These are phyloP conservation scores for Xerocomus potaroensis DNA, from an alignment of 768 basidiomycete genomes.

Conservation along the genomic window DNA sequence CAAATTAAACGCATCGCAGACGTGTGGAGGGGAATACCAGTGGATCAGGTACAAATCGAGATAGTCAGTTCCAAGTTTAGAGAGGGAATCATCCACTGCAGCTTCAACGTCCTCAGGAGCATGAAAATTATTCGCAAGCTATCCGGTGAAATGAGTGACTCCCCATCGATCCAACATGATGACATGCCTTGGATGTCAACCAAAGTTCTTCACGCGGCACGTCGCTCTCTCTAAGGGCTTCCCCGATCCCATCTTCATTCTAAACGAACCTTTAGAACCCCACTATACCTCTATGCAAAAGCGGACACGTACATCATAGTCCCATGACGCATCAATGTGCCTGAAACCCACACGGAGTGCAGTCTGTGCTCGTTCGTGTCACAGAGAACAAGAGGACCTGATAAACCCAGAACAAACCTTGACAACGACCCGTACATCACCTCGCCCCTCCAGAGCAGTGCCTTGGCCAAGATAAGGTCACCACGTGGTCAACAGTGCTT, in stretches of 20 bases:
- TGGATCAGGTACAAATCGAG: slow-evolving; percentile 81
- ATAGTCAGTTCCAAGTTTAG: slow-evolving; percentile 60
- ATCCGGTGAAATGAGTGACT: not conserved
- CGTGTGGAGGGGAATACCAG: slow-evolving; percentile 43
- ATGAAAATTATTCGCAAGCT: slow-evolving; percentile 80
- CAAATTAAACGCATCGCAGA: not conserved
- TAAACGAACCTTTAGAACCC: slow-evolving; percentile 18
- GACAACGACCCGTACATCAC: slow-evolving; percentile 66
- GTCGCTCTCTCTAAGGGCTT: slow-evolving; percentile 54
- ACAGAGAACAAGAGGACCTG: not conserved
- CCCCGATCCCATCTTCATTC: slow-evolving; percentile 70
- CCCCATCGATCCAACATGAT: no score
- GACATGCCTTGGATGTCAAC: slow-evolving; percentile 55
- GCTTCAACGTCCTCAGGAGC: slow-evolving; percentile 67
- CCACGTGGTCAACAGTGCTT: not conserved
- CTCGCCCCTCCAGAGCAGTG: slow-evolving; percentile 63
- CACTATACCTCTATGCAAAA: not conserved
- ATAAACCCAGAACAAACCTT: no score
- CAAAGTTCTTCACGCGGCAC: slow-evolving; percentile 62
- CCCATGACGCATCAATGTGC: slow-evolving; percentile 74
- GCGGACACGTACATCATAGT: slow-evolving; percentile 49
- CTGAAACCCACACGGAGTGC: slow-evolving; percentile 62
- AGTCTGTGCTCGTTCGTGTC: slow-evolving; percentile 30
- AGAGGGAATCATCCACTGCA: slow-evolving; percentile 61
- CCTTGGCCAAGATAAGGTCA: slow-evolving; percentile 1